A percentile compares a stretch with the other conserved stretches of the same genome.
phyloP scores from a whole-genome alignment of 2,329 filamentous ascomycete species.

The Talaromyces marneffei region DNA sequence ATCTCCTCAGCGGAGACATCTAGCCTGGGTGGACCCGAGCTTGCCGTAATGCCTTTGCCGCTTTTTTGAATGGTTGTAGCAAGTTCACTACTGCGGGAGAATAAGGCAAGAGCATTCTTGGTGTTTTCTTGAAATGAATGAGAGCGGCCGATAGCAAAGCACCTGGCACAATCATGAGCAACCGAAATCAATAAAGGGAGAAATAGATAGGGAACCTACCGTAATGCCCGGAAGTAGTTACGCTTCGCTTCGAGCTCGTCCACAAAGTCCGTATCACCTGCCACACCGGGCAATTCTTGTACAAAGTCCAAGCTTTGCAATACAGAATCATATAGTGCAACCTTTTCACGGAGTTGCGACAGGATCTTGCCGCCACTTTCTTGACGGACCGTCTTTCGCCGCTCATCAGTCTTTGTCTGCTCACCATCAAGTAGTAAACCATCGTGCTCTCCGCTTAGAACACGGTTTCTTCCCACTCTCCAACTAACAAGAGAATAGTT shows the following conservation, averaged over 20 bases:
- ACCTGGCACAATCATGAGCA: conserved; percentile 44
- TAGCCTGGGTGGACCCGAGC: conserved; percentile 57
- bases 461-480: conserved; percentile 87
- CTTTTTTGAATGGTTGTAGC: conserved; percentile 48
- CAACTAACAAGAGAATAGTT: conserved; percentile 93
- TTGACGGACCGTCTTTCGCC: conserved; percentile 42
- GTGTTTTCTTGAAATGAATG: conserved; percentile 68
- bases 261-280: conserved; percentile 71
- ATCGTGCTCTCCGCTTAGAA: conserved; percentile 77
- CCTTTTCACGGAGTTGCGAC: conserved; percentile 74
- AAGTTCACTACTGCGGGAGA: conserved; percentile 64
- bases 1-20: conserved; percentile 58
- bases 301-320: conserved; percentile 86
- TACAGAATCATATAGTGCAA: conserved; percentile 84
- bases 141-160: conserved; percentile 76
- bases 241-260: conserved; percentile 71
- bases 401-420: conserved; percentile 39
- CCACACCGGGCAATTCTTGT: conserved; percentile 82
- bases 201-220: conserved; percentile 50
- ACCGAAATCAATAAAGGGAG: not conserved
- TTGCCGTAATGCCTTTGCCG: conserved; percentile 38
- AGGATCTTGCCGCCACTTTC: conserved; percentile 70
- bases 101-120: conserved; percentile 78
- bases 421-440: conserved; percentile 54
- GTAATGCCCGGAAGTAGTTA: conserved; percentile 81